phyloP scores from a whole-genome alignment of 768 basidiomycete species.

The Phaeotremella fagi region DNA sequence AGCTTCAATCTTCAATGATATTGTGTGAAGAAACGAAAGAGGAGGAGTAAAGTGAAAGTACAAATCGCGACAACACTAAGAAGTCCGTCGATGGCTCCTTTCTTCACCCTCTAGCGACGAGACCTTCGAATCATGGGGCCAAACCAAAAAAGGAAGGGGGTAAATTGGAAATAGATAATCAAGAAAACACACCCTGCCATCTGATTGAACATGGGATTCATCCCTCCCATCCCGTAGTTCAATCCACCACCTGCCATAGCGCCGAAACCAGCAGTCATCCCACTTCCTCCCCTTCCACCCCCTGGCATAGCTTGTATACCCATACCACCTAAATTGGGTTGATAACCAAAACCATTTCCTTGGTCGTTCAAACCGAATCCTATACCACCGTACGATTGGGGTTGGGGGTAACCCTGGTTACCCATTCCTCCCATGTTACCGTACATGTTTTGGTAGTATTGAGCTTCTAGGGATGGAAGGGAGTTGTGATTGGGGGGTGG shows the following conservation, averaged over 20 bases:
- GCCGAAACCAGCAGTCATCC: not conserved
- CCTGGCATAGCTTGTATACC: not conserved
- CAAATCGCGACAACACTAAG: no score
- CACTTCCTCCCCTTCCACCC: not conserved
- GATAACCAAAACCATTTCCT: no score
- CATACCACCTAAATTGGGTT: slow-evolving; percentile 11
- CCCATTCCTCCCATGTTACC: slow-evolving; percentile 1
- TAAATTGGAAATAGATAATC: no score
- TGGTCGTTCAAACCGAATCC: slow-evolving; percentile 27
- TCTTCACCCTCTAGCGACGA: no score
- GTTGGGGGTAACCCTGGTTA: slow-evolving; percentile 11
- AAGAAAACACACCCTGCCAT: not conserved
- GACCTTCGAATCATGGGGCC: no score
- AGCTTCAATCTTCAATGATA: no score
- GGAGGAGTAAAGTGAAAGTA: no score
- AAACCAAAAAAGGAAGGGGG: no score
- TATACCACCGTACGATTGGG: slow-evolving; percentile 17
- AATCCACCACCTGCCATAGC: not conserved
- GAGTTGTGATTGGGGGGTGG: slow-evolving; percentile 10
- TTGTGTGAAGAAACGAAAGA: not conserved
- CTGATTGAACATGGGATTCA: no score
- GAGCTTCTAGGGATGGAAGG: slow-evolving; percentile 1
- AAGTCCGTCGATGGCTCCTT: no score
- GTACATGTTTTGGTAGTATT: not conserved
- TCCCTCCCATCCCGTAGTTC: no score